Base-by-base conservation (phyloP, 345 rosid genomes). In the Hevea brasiliensis region DNA sequence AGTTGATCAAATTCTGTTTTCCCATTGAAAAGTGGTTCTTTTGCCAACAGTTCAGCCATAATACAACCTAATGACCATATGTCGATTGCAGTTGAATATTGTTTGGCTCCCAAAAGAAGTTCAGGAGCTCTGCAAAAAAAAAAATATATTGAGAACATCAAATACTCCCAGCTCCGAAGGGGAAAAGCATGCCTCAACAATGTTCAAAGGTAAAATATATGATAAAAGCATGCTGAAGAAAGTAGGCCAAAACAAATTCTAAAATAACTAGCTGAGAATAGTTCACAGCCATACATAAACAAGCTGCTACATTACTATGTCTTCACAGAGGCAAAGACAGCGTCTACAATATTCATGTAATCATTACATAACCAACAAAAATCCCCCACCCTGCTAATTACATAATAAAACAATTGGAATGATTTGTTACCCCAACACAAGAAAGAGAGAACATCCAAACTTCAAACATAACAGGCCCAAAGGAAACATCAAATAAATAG, bases 21-120 rank as follows among this genome's bases (percentile, higher is more conserved):
- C 70, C 99, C 99, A 83, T 91, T 93, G 78, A 95, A 95, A 64
- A 95, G 81, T 32, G 99, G 92, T 72, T 87, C 91, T 80, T 92
- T 95, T 0, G 96, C 88, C 57, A 95, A 83, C 51, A 95, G 73
- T 74, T 95, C 99, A 63, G 98, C 97, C 99, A 95, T 95, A 56
- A 95, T 93, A 80, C 99, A 95, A 59, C 99, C 99, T 67, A 95
- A 79, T 35, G 99, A 95, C 99, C 99, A 95, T 98, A 95, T 93
- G 86, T 95, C 99, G 84, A 96, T 90, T 53, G 99, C 95, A 26
- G 98, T 96, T 67, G 99, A 96, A 87, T 96, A 96, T 70, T 89
- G 97, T 81, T 86, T 91, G 35, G 87, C 85, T 79, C 99, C 99
- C 84, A 96, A 80, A 35, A 96, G 94, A 78, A 96, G 97, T 80